A percentile compares a stretch with the other conserved stretches of the same genome.
Conservation (phyloP, 306 rosid species). For the Sesbania bispinosa region DNA sequence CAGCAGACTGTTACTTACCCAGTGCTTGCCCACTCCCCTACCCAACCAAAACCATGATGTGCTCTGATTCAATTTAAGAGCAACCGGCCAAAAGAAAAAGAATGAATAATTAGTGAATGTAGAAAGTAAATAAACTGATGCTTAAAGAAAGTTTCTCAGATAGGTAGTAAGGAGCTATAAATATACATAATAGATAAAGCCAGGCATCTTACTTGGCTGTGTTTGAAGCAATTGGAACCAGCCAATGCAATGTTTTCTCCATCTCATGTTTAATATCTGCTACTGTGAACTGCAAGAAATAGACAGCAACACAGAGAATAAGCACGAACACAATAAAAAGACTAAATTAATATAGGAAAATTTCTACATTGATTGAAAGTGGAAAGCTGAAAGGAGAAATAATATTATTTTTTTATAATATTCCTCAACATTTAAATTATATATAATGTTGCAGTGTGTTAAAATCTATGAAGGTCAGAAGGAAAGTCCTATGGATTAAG, state of each 20-base stretch:
- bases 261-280: conserved; percentile 71
- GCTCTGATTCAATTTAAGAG: conserved; percentile 50
- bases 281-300: conserved; percentile 57
- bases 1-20: conserved; percentile 54
- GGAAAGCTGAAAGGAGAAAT: background rate
- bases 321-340: background rate
- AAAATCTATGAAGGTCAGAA: background rate
- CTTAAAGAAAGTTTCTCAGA: background rate
- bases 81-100: conserved; percentile 34
- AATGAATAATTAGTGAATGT: conserved; percentile 23
- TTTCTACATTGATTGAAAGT: background rate
- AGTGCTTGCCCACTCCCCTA: conserved; percentile 85
- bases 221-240: conserved; percentile 80
- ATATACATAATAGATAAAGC: background rate
- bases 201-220: conserved; percentile 73
- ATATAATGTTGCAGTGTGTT: background rate
- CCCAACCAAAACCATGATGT: conserved; percentile 97
- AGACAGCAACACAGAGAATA: conserved; percentile 1
- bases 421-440: background rate
- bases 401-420: background rate
- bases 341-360: background rate
- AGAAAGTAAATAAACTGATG: background rate
- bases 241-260: conserved; percentile 85
- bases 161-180: too few relatives aligned
- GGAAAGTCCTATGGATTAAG: background rate